A percentile compares a stretch with the other conserved stretches of the same genome.
These are phyloP conservation scores for Pseudohalonectria lignicola DNA, from an alignment of 2,329 filamentous ascomycete genomes.

Conservation along the genomic window DNA sequence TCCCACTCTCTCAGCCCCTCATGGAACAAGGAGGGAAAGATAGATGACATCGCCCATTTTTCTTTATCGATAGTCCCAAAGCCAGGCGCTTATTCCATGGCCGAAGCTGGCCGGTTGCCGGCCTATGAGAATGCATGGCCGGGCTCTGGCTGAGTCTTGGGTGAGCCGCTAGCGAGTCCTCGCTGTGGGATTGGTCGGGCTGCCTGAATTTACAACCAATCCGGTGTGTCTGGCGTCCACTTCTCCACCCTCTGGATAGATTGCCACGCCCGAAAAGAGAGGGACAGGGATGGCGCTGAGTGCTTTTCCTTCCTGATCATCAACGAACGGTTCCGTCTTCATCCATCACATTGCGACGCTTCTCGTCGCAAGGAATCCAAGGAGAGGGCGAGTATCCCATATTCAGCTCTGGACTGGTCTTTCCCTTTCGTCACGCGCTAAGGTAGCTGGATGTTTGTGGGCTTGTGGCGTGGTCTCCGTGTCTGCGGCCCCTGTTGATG, in stretches of 20 bases:
- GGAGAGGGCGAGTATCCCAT: too few species aligned
- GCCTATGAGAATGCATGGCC: background rate
- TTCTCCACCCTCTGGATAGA: background rate
- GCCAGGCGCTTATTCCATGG: background rate
- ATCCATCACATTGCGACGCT: too few species aligned
- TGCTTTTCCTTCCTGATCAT: background rate
- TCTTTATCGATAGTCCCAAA: background rate
- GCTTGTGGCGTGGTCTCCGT: background rate
- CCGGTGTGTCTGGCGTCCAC: too few species aligned
- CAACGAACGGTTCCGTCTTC: background rate
- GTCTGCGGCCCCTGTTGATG: too few species aligned
- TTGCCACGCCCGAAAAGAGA: background rate
- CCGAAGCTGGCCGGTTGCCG: background rate
- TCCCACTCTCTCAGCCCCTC: too few species aligned
- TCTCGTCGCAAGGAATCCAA: too few species aligned
- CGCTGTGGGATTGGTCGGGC: background rate
- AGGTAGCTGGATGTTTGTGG: too few species aligned
- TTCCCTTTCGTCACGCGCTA: too few species aligned
- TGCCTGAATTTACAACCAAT: background rate
- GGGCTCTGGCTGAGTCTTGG: background rate
- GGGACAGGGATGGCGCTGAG: background rate
- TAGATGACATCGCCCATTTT: too few species aligned
- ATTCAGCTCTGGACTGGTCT: background rate
- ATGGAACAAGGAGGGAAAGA: background rate
- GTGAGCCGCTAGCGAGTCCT: background rate